Conservation (phyloP, 2,329 filamentous ascomycete species). For the Colletotrichum sp. region DNA sequence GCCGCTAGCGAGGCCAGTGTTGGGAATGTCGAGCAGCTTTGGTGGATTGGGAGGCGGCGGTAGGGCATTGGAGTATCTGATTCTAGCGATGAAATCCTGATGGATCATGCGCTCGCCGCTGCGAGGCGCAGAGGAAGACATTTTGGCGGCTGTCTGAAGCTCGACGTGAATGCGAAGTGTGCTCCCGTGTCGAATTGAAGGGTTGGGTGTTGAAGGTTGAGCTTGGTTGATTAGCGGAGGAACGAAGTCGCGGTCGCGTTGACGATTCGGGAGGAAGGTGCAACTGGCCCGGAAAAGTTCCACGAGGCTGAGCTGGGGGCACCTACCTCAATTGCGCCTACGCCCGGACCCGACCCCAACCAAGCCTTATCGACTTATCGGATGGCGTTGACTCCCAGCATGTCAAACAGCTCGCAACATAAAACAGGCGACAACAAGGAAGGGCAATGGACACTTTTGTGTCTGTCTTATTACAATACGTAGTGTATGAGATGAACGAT, state of each 20-base stretch:
- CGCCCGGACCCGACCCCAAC: not conserved
- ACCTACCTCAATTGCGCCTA: not conserved
- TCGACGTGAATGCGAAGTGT: not conserved
- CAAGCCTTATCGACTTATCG: conserved; percentile 16
- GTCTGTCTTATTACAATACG: conserved; percentile 15
- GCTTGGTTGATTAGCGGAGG: not conserved
- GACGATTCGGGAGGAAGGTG: conserved; percentile 3
- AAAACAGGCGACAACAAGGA: not conserved
- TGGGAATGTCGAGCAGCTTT: conserved; percentile 96
- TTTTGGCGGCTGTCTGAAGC: conserved; percentile 8
- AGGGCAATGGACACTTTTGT: conserved; percentile 2
- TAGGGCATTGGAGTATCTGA: conserved; percentile 94
- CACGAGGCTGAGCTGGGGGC: conserved; percentile 19
- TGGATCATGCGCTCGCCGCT: conserved; percentile 68
- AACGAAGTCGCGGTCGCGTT: conserved; percentile 13
- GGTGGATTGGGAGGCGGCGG: conserved; percentile 93
- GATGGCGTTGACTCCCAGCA: not conserved
- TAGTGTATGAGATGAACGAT: conserved; percentile 16
- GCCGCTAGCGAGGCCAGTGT: conserved; percentile 82
- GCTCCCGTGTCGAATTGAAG: not conserved
- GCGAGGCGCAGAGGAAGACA: conserved; percentile 40
- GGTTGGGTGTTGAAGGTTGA: not conserved
- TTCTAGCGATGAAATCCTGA: conserved; percentile 96
- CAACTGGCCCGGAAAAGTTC: conserved; percentile 17
- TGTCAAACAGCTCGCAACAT: not conserved